These are phyloP conservation scores for Quercus parvula DNA, from an alignment of 306 rosid genomes.

Conservation along the genomic window DNA sequence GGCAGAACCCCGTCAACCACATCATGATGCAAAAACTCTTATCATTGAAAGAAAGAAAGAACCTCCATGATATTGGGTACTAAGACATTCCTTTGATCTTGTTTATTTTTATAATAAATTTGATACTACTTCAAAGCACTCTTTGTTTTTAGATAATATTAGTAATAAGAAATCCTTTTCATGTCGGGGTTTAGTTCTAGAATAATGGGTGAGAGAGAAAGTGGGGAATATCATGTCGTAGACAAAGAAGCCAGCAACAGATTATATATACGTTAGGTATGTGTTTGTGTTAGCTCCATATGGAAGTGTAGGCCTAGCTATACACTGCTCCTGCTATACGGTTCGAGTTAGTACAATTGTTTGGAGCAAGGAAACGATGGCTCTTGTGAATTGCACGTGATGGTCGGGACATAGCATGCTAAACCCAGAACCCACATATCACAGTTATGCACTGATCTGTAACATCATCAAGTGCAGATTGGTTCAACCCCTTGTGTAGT, in stretches of 20 bases:
- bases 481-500: conserved; percentile 20
- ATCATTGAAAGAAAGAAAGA: conserved; percentile 10
- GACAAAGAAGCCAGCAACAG: conserved; percentile 36
- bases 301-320: conserved; percentile 7
- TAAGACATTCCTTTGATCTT: conserved; percentile 38
- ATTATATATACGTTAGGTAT: conserved; percentile 39
- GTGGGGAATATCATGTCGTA: conserved; percentile 16
- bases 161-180: conserved; percentile 21
- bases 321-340: too few species aligned
- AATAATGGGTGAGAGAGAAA: conserved; percentile 21
- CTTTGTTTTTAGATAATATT: conserved; percentile 2
- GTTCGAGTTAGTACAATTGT: neutral
- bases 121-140: conserved; percentile 7
- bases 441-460: neutral
- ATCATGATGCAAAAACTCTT: conserved; percentile 43
- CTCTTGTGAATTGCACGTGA: conserved; percentile 40
- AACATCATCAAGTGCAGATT: neutral
- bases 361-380: neutral
- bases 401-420: conserved; percentile 19
- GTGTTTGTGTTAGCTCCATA: conserved; percentile 32
- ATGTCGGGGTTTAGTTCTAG: conserved; percentile 40
- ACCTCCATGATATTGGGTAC: conserved; percentile 30
- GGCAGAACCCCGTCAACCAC: conserved; percentile 48
- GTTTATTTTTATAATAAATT: conserved; percentile 8
- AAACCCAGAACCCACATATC: conserved; percentile 25